Percentiles rank a stretch among this genome's conserved stretches.
Conservation (phyloP, 2,329 filamentous ascomycete species). For the Fusarium falciforme region DNA sequence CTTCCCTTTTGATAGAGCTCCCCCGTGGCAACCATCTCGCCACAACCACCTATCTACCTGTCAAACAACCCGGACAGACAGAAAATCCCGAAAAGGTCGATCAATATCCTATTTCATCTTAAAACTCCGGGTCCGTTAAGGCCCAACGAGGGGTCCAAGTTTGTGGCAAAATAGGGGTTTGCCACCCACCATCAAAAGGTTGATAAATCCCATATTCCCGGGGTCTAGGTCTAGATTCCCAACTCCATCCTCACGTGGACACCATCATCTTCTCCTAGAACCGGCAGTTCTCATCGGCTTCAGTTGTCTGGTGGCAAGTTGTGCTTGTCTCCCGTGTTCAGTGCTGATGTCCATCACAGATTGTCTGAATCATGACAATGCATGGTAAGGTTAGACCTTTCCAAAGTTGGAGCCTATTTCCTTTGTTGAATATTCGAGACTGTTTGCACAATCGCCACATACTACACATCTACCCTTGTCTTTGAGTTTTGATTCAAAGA, state of each 20-base stretch:
- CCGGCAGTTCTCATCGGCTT: neutral
- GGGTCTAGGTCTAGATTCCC: neutral
- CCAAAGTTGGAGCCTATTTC: neutral
- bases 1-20: neutral
- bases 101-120: neutral
- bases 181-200: neutral
- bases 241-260: neutral
- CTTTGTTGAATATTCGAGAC: neutral
- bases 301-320: neutral
- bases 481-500: neutral
- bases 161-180: neutral
- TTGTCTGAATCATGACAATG: neutral
- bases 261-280: neutral
- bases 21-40: neutral
- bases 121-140: neutral
- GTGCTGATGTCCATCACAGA: neutral
- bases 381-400: neutral
- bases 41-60: neutral
- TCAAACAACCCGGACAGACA: neutral
- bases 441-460: neutral
- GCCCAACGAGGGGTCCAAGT: neutral
- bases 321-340: no score
- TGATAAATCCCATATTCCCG: neutral
- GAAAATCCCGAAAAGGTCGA: neutral
- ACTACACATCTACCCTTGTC: no score